Conservation (phyloP, 2,329 filamentous ascomycete genomes). For the Aspergillus sp. region DNA sequence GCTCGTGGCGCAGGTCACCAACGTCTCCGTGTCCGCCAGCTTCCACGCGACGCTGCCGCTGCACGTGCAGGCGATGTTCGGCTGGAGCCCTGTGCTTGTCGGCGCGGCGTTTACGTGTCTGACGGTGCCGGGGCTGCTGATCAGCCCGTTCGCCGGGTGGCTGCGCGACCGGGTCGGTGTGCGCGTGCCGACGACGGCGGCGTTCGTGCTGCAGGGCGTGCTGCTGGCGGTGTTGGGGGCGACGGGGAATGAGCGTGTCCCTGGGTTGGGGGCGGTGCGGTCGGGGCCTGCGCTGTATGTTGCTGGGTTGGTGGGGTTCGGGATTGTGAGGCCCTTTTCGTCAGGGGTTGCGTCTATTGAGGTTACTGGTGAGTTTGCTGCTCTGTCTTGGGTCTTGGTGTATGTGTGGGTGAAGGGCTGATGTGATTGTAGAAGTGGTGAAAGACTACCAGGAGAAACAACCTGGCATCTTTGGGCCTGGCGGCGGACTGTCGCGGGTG, state of each 20-base stretch:
- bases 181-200: constrained; percentile 8
- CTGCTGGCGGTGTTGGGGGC: constrained; percentile 22
- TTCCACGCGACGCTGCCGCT: constrained; percentile 55
- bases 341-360: neutral
- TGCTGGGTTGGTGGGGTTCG: neutral
- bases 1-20: neutral
- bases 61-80: constrained; percentile 50
- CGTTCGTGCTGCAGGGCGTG: constrained; percentile 10
- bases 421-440: neutral
- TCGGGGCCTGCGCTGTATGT: neutral
- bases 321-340: neutral
- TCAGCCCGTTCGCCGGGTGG: constrained; percentile 56
- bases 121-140: constrained; percentile 55
- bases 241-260: constrained; percentile 31
- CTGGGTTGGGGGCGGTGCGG: neutral
- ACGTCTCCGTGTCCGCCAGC: constrained; percentile 42
- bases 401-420: neutral
- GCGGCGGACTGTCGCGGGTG: constrained; percentile 3
- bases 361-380: neutral
- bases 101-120: constrained; percentile 56
- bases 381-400: neutral
- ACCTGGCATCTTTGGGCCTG: constrained; percentile 4
- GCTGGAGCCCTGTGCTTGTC: constrained; percentile 52
- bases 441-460: neutral
- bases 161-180: constrained; percentile 21